These are phyloP conservation scores for Cladosporium sp. DNA, from an alignment of 2,329 filamentous ascomycete genomes.

Conservation along the genomic window DNA sequence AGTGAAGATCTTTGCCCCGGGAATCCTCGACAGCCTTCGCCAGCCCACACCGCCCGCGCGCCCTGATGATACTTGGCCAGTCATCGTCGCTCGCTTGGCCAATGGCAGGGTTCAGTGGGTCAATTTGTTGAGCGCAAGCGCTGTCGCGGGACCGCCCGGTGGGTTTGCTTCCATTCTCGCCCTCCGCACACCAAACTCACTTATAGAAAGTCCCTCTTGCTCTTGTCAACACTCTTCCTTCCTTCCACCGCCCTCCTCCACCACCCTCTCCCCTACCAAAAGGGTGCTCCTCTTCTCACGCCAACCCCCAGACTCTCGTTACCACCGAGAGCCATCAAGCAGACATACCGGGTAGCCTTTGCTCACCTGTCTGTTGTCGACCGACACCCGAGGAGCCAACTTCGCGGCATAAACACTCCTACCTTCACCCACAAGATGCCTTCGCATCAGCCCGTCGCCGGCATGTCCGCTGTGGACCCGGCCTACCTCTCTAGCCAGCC, in stretches of 20 bases:
- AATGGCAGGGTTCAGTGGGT: conserved; percentile 16
- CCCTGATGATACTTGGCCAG: conserved; percentile 12
- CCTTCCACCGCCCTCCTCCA: conserved; percentile 11
- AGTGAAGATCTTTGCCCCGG: conserved; percentile 18
- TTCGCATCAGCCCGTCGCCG: conserved; percentile 52
- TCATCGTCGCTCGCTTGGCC: not conserved
- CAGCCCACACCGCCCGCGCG: conserved; percentile 11
- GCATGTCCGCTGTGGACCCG: conserved; percentile 51
- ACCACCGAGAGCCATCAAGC: conserved; percentile 12
- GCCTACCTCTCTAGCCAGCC: conserved; percentile 47
- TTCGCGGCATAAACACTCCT: conserved; percentile 20
- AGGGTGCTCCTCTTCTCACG: conserved; percentile 16
- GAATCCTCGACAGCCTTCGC: conserved; percentile 4
- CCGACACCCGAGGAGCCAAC: conserved; percentile 12
- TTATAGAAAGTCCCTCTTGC: conserved; percentile 15
- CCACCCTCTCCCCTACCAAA: not conserved
- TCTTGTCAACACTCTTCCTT: not conserved
- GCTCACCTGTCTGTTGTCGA: conserved; percentile 9
- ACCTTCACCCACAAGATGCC: conserved; percentile 43
- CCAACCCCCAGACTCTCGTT: conserved; percentile 19
- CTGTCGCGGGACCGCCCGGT: conserved; percentile 5
- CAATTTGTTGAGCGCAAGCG: conserved; percentile 16
- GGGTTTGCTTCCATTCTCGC: not conserved
- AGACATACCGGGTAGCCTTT: conserved; percentile 9
- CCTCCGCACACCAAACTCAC: not conserved